Evolutionary conservation across 192 early-diverging fungal genomes (phyloP).

Genomic region (Polychytrium aggregatum): DNA sequence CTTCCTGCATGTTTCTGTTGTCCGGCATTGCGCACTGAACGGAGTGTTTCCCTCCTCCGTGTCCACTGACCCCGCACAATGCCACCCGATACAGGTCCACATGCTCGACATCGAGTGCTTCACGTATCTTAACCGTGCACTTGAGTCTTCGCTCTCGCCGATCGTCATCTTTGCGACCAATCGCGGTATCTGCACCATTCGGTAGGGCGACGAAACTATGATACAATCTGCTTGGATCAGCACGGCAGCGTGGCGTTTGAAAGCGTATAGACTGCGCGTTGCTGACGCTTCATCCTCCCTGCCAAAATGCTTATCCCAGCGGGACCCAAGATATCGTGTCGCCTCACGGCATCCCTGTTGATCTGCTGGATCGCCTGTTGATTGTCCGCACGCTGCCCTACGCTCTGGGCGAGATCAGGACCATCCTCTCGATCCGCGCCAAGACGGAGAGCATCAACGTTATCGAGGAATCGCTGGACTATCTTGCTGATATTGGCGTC

Average conservation of each 20-base stretch:
- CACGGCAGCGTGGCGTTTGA: no score
- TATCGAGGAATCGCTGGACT: constrained; percentile 71
- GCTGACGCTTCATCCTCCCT: no score
- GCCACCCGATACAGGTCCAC: constrained; percentile 55
- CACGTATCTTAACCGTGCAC: constrained; percentile 94
- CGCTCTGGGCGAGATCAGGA: constrained; percentile 67
- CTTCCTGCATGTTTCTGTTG: no score
- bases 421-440: constrained; percentile 83
- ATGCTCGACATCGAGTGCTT: constrained; percentile 99
- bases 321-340: constrained; percentile 36
- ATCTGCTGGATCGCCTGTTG: constrained; percentile 87
- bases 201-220: no score
- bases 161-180: constrained; percentile 98
- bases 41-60: no score
- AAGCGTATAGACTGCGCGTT: no score
- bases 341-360: constrained; percentile 89
- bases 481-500: constrained; percentile 81
- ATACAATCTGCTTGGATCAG: no score
- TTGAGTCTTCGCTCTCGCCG: constrained; percentile 89
- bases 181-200: constrained; percentile 79
- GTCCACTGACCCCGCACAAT: no score
- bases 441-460: constrained; percentile 92
- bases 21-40: no score
- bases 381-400: constrained; percentile 92
- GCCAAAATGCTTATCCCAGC: no score